Evolutionary conservation across 257 asterid genomes (phyloP).

Genomic region (Ballota nigra): DNA sequence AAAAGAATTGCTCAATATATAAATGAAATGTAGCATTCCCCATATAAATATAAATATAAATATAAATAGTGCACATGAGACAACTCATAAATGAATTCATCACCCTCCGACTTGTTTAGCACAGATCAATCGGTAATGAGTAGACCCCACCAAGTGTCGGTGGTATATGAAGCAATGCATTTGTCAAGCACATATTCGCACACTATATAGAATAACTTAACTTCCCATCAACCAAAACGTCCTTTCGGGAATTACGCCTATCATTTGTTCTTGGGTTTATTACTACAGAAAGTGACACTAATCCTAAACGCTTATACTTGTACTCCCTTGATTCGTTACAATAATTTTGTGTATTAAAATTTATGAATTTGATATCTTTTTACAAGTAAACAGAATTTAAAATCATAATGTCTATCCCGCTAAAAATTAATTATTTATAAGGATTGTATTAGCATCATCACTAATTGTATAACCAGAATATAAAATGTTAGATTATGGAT

Average conservation of each 20-base stretch:
- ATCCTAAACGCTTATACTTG: neutral
- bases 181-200: neutral
- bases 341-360: neutral
- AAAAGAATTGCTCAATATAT: too few species aligned
- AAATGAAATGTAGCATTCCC: too few species aligned
- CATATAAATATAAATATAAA: too few species aligned
- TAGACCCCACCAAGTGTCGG: slow-evolving; percentile 25
- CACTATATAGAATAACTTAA: neutral
- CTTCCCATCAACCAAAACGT: neutral
- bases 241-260: neutral
- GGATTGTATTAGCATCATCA: too few species aligned
- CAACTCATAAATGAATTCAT: neutral
- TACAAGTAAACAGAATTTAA: too few species aligned
- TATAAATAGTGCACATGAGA: too few species aligned
- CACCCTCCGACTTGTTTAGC: neutral
- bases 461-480: too few species aligned
- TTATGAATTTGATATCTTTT: neutral
- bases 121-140: neutral
- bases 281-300: neutral
- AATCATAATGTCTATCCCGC: too few species aligned
- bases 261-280: neutral
- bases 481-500: too few species aligned
- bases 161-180: slow-evolving; percentile 2
- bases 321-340: neutral
- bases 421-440: too few species aligned